Evolutionary conservation across 345 rosid genomes (phyloP).

Genomic region (Firmiana major): DNA sequence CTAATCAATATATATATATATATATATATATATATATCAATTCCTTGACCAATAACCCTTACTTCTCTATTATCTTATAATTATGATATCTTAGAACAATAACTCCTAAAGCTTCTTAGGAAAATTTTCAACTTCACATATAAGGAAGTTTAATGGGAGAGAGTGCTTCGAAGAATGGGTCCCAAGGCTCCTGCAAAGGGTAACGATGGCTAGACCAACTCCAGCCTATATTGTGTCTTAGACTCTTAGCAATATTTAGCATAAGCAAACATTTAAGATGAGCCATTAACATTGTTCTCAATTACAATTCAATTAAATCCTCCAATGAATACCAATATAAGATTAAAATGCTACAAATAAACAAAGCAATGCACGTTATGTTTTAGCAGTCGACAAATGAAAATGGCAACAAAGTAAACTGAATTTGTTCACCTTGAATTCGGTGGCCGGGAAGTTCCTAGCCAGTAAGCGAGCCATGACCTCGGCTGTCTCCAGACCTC

Average conservation of each 20-base stretch:
- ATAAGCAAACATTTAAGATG: not conserved
- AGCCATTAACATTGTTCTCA: not conserved
- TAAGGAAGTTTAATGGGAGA: not conserved
- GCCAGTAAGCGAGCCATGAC: constrained; percentile 53
- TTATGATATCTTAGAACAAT: not conserved
- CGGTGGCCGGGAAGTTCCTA: constrained; percentile 50
- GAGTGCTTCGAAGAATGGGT: not conserved
- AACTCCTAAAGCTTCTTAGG: not conserved
- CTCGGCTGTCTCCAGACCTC: constrained; percentile 60
- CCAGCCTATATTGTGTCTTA: not conserved
- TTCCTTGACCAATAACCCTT: not conserved
- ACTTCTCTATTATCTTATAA: too few relatives aligned
- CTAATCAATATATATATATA: not conserved
- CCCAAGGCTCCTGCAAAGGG: not conserved
- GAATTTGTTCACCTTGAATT: constrained; percentile 53
- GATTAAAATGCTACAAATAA: not conserved
- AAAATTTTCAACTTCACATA: not conserved
- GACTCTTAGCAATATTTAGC: not conserved
- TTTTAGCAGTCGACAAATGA: not conserved
- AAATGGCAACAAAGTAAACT: not conserved
- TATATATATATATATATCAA: not conserved
- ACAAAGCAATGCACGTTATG: not conserved
- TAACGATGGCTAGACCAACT: not conserved
- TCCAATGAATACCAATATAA: not conserved
- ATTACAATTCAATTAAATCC: not conserved